Conservation (phyloP, 495 filamentous ascomycete genomes). For the Podospora tetraspora region DNA sequence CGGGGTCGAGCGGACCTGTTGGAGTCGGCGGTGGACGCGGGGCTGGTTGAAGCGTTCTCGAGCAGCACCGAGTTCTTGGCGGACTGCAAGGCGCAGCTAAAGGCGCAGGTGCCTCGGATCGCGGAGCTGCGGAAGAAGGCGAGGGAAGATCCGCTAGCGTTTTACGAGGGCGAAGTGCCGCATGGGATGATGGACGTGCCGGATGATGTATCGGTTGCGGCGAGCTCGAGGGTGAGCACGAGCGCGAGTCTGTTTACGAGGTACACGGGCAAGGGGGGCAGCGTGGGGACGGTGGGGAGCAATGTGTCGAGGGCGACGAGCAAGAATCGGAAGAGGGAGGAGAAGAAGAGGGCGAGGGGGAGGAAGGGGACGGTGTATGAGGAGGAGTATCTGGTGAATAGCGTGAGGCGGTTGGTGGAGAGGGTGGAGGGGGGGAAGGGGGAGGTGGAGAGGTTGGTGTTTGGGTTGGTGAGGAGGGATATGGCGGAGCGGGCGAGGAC, state of each 20-base stretch:
- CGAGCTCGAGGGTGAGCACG: conserved; percentile 72
- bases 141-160: conserved; percentile 70
- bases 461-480: conserved; percentile 65
- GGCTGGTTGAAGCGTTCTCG: conserved; percentile 70
- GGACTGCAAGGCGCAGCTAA: conserved; percentile 80
- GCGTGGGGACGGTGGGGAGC: conserved; percentile 61
- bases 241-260: conserved; percentile 80
- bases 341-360: conserved; percentile 88
- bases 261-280: conserved; percentile 65
- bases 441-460: conserved; percentile 67
- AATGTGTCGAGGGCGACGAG: conserved; percentile 66
- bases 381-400: conserved; percentile 91
- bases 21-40: conserved; percentile 58
- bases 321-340: conserved; percentile 78
- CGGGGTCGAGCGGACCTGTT: conserved; percentile 44
- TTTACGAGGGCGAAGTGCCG: conserved; percentile 65
- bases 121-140: conserved; percentile 75
- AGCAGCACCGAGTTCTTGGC: conserved; percentile 81
- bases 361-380: conserved; percentile 97
- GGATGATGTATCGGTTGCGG: conserved; percentile 86
- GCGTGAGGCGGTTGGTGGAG: conserved; percentile 76
- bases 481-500: conserved; percentile 85
- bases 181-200: conserved; percentile 61
- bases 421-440: conserved; percentile 63
- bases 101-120: conserved; percentile 78